These are phyloP conservation scores for Pyracantha coccinea DNA, from an alignment of 331 rosid species.

Conservation along the genomic window DNA sequence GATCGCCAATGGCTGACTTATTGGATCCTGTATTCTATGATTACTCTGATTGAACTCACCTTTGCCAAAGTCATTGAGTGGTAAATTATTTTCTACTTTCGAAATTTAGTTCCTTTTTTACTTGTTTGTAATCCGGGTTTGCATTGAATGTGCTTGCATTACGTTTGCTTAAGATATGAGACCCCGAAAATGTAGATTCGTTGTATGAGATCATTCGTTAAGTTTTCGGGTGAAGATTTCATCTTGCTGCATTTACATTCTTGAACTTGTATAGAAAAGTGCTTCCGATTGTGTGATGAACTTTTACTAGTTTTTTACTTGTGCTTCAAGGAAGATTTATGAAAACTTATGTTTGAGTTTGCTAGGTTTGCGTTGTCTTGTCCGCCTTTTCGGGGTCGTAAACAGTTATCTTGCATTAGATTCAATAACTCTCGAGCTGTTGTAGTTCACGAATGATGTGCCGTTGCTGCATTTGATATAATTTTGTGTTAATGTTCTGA, in stretches of 20 bases:
- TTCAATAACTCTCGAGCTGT: neutral
- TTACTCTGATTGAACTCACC: conserved; percentile 88
- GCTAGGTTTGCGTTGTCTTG: neutral
- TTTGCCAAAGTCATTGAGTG: conserved; percentile 77
- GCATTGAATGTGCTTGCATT: too few relatives aligned
- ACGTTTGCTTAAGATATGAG: too few relatives aligned
- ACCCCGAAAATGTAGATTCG: too few relatives aligned
- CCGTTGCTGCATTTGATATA: neutral
- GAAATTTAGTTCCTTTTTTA: neutral
- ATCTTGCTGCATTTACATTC: neutral
- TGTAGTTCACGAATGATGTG: neutral
- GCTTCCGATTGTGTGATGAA: too few relatives aligned
- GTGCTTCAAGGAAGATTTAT: neutral
- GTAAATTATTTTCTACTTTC: conserved; percentile 21
- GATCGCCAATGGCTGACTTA: conserved; percentile 98
- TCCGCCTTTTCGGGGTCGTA: neutral
- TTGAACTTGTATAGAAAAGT: too few relatives aligned
- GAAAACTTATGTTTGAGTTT: neutral
- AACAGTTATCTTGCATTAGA: neutral
- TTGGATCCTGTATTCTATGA: conserved; percentile 91
- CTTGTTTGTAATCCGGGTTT: neutral
- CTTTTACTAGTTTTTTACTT: neutral
- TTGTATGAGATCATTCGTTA: neutral
- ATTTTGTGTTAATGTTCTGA: neutral
- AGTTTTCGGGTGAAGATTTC: neutral